A percentile compares a stretch with the other conserved stretches of the same genome.
Evolutionary conservation across 768 basidiomycete species (phyloP).

Genomic region (Suillus subalutaceus): DNA sequence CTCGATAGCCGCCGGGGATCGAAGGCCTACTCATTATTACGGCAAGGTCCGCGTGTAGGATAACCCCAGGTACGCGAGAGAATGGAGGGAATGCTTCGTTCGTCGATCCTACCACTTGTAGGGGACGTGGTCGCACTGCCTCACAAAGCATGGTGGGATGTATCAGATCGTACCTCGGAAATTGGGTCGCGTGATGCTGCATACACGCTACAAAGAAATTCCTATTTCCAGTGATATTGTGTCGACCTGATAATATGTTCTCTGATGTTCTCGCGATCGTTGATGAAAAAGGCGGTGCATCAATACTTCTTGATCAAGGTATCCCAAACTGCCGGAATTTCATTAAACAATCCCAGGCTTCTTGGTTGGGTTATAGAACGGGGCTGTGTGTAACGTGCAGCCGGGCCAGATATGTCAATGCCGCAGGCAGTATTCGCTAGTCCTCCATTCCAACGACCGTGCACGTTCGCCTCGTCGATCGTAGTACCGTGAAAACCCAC

Average conservation of each 20-base stretch:
- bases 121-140: neutral
- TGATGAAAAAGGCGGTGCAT: slow-evolving; percentile 9
- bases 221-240: neutral
- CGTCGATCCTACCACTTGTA: slow-evolving; percentile 1
- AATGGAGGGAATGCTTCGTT: neutral
- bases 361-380: neutral
- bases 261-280: slow-evolving; percentile 9
- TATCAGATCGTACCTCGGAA: neutral
- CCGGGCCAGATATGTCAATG: neutral
- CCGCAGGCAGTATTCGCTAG: neutral
- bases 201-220: neutral
- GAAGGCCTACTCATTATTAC: neutral
- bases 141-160: neutral
- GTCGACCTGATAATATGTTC: neutral
- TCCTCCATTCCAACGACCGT: neutral
- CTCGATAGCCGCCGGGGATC: slow-evolving; percentile 2
- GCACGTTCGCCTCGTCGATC: neutral
- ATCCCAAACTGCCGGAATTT: neutral
- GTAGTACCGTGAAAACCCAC: neutral
- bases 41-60: slow-evolving; percentile 2
- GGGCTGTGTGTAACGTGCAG: slow-evolving; percentile 7
- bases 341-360: neutral
- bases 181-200: neutral
- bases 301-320: slow-evolving; percentile 1
- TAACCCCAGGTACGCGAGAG: neutral